Evolutionary conservation across 2,329 filamentous ascomycete genomes (phyloP).

Genomic region (Penicillium sp.): DNA sequence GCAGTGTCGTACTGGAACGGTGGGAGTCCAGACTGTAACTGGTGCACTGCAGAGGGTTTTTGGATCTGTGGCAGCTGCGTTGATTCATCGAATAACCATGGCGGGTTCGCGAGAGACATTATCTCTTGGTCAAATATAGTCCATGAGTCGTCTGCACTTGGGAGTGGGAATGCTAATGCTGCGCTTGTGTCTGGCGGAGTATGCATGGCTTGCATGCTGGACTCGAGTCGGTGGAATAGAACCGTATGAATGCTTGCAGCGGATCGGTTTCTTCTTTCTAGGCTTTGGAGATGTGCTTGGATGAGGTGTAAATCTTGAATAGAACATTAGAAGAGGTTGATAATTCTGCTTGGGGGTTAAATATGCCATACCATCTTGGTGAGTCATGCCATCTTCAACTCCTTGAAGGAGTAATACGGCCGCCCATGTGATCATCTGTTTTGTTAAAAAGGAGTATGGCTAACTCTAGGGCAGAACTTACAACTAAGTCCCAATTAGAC

Average conservation of each 20-base stretch:
- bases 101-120: conserved; percentile 29
- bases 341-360: background rate
- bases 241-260: conserved; percentile 27
- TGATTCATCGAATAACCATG: conserved; percentile 26
- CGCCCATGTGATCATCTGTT: conserved; percentile 32
- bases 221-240: conserved; percentile 26
- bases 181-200: conserved; percentile 27
- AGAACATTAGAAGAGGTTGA: background rate
- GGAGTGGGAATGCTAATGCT: conserved; percentile 18
- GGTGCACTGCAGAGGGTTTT: background rate
- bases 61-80: conserved; percentile 2
- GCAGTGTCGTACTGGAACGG: conserved; percentile 1
- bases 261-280: conserved; percentile 23
- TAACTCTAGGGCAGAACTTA: conserved; percentile 6
- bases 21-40: background rate
- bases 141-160: conserved; percentile 28
- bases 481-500: conserved; percentile 35
- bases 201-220: conserved; percentile 30
- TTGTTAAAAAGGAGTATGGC: background rate
- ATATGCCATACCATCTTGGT: conserved; percentile 25
- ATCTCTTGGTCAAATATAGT: conserved; percentile 34
- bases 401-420: conserved; percentile 28
- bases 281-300: conserved; percentile 25
- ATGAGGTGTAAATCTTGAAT: conserved; percentile 25
- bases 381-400: conserved; percentile 30